Conservation (phyloP, 2,329 filamentous ascomycete genomes). For the Hypoxylon sp. region DNA sequence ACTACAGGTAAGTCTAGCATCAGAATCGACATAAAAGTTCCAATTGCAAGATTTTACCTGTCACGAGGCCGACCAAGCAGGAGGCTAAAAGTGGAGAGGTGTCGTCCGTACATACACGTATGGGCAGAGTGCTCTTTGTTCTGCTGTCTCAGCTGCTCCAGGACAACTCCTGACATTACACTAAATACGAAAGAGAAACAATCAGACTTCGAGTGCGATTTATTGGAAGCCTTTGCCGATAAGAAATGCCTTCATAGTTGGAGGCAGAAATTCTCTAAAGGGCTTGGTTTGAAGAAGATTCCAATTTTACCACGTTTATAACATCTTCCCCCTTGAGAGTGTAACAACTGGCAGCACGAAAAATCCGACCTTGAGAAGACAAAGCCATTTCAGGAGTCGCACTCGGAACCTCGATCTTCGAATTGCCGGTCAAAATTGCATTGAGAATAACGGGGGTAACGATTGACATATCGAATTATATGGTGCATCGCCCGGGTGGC, state of each 20-base stretch:
- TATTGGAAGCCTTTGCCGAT: background rate
- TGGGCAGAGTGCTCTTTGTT: no score
- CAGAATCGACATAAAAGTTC: background rate
- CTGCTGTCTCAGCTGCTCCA: no score
- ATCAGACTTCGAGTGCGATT: background rate
- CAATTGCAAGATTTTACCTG: background rate
- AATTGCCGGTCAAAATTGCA: background rate
- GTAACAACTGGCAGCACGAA: background rate
- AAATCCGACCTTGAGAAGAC: background rate
- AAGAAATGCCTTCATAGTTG: background rate
- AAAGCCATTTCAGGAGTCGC: background rate
- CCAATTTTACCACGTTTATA: background rate
- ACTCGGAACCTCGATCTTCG: background rate
- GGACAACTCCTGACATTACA: no score
- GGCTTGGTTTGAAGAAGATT: background rate
- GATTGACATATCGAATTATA: constrained; percentile 10
- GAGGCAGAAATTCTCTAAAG: background rate
- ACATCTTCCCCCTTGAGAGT: background rate
- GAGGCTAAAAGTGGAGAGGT: no score
- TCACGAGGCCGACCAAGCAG: no score
- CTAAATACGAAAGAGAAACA: no score
- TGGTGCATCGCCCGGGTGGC: background rate
- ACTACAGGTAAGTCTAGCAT: no score
- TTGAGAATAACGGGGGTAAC: background rate
- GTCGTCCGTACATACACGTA: no score